Evolutionary conservation across 2,329 filamentous ascomycete species (phyloP), one percentile per base, ranked within the genome.

Genomic region (Aspergillus flavus): DNA sequence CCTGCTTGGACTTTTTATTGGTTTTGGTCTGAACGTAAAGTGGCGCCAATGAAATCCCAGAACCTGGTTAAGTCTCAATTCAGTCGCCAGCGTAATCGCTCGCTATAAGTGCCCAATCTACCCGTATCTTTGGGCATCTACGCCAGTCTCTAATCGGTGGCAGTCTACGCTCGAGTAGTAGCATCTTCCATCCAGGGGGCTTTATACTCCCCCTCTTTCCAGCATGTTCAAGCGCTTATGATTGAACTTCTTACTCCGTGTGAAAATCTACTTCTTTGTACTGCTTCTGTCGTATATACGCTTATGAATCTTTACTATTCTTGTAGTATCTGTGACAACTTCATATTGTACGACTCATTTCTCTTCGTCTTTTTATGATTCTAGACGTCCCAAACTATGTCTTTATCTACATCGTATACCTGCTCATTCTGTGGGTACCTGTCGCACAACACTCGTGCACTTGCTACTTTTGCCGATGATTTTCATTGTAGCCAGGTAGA

Each of bases 401-500:
- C 76, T n/a, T 72, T 76, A 19, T 73, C 73, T 12, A 72, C 76
- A 43, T 64, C 78, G 46, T 75, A 80, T 68, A 75, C 75, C 63
- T 80, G 79, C 63, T 73, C 74, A 34, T 75, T 73, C 50, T 81
- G 78, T 68, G 75, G 76, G 34, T 74, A 76, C 65, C 69, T 74
- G 50, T 78, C 73, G 32, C 74, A 79, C 67, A 72, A 78, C 12
- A 75, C 76, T 55, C 72, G 68, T 61, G 67, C 71, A 30, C 67
- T 80, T 39, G 72, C 74, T 59, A 72, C 71, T 36, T 79, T 78
- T 64, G 71, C 75, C 55, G 75, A 79, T 61, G 75, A 77, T 41
- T 74, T 75, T 36, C 70, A 76, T 62, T 81, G 79, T 72, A 74
- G 71, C 65, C 75, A 80, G 78, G 79, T 81, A 79, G 71, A 69